These are phyloP conservation scores for Aureobasidium sp. DNA, from an alignment of 2,329 filamentous ascomycete genomes.

Conservation along the genomic window DNA sequence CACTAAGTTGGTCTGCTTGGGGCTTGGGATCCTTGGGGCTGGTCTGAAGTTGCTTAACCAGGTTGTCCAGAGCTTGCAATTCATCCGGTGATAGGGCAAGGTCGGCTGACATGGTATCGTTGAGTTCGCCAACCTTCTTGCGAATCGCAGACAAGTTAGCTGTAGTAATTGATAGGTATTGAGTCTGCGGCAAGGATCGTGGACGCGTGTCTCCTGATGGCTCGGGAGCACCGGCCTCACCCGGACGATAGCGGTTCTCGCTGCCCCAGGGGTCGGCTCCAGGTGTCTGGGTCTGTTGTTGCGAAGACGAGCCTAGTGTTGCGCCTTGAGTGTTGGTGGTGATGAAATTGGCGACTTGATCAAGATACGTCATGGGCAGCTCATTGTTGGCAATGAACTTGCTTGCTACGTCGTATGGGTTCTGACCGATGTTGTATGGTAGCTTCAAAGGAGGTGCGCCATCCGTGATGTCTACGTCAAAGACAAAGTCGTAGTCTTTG, in stretches of 20 bases:
- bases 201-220: constrained; percentile 35
- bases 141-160: constrained; percentile 65
- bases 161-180: constrained; percentile 69
- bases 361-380: constrained; percentile 77
- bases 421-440: constrained; percentile 88
- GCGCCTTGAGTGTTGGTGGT: constrained; percentile 81
- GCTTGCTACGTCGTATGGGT: constrained; percentile 83
- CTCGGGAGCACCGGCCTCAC: constrained; percentile 44
- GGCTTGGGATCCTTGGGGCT: constrained; percentile 36
- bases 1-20: constrained; percentile 44
- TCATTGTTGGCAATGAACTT: constrained; percentile 89
- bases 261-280: constrained; percentile 69
- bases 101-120: constrained; percentile 31
- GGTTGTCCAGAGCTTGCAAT: constrained; percentile 52
- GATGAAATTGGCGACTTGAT: constrained; percentile 91
- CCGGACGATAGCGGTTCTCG: constrained; percentile 72
- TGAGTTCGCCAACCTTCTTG: constrained; percentile 70
- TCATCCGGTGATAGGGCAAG: constrained; percentile 41
- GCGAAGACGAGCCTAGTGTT: constrained; percentile 53
- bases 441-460: constrained; percentile 87
- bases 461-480: constrained; percentile 93
- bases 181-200: constrained; percentile 67
- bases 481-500: constrained; percentile 91
- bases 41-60: constrained; percentile 59
- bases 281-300: constrained; percentile 39